phyloP scores from a whole-genome alignment of 2,329 filamentous ascomycete genomes.

The Fusarium denticulatum region DNA sequence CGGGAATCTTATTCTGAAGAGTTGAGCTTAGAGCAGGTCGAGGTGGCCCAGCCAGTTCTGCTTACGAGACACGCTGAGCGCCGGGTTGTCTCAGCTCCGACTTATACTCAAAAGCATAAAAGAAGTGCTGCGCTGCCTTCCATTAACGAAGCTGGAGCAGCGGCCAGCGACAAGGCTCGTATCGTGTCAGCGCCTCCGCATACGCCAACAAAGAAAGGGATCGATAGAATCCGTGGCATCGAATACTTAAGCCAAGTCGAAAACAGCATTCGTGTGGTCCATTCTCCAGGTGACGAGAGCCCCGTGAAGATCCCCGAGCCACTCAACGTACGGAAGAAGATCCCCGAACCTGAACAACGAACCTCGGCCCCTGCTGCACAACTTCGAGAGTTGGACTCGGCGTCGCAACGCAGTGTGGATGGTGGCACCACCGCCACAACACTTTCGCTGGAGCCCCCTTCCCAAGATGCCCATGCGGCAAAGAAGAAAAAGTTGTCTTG shows the following conservation, averaged over 20 bases:
- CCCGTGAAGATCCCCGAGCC: conserved; percentile 50
- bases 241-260: conserved; percentile 59
- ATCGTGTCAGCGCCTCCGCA: conserved; percentile 59
- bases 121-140: conserved; percentile 56
- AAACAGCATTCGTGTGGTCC: conserved; percentile 66
- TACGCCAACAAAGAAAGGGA: conserved; percentile 43
- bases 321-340: conserved; percentile 56
- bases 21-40: conserved; percentile 39
- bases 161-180: conserved; percentile 51
- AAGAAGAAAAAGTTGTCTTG: conserved; percentile 61
- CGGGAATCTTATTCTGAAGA: conserved; percentile 41
- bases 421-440: conserved; percentile 3
- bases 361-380: conserved; percentile 32
- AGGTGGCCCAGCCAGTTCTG: conserved; percentile 46
- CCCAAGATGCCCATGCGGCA: conserved; percentile 27
- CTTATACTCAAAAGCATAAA: conserved; percentile 53
- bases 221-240: conserved; percentile 51
- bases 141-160: conserved; percentile 56
- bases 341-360: conserved; percentile 35
- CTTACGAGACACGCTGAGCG: conserved; percentile 53
- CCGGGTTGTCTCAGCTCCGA: conserved; percentile 62
- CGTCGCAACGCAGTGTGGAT: conserved; percentile 5
- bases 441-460: conserved; percentile 23
- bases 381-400: conserved; percentile 21
- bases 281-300: conserved; percentile 55